Percentiles rank a stretch among this genome's conserved stretches.
Evolutionary conservation across 2,329 filamentous ascomycete species (phyloP).

Genomic region (Aspergillus calidoustus): DNA sequence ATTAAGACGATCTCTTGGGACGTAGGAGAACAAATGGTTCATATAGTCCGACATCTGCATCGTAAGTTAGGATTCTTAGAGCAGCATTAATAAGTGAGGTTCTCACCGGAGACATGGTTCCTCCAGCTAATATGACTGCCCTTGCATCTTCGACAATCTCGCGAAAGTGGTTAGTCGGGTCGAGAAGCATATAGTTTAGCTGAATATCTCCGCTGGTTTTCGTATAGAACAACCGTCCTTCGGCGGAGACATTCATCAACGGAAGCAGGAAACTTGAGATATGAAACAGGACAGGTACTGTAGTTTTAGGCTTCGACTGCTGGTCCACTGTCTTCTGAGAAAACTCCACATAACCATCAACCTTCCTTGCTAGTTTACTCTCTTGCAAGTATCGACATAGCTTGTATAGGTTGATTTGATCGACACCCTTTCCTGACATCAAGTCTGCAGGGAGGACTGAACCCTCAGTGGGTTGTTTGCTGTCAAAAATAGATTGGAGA

Average conservation of each 20-base stretch:
- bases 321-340: slow-evolving; percentile 56
- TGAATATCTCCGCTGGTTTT: slow-evolving; percentile 56
- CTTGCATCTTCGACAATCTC: slow-evolving; percentile 83
- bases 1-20: slow-evolving; percentile 66
- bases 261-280: slow-evolving; percentile 74
- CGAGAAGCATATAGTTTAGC: slow-evolving; percentile 85
- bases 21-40: slow-evolving; percentile 79
- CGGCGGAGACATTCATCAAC: slow-evolving; percentile 80
- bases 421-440: slow-evolving; percentile 81
- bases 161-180: slow-evolving; percentile 88
- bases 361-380: slow-evolving; percentile 91
- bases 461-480: slow-evolving; percentile 60
- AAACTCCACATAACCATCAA: slow-evolving; percentile 81
- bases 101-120: slow-evolving; percentile 87
- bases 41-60: slow-evolving; percentile 80
- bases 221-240: slow-evolving; percentile 65
- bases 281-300: slow-evolving; percentile 63
- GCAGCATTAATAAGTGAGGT: neutral
- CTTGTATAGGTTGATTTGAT: slow-evolving; percentile 94
- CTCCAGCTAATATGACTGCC: slow-evolving; percentile 87
- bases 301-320: slow-evolving; percentile 31
- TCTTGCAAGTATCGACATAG: slow-evolving; percentile 85
- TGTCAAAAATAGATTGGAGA: slow-evolving; percentile 58
- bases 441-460: slow-evolving; percentile 73
- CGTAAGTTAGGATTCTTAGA: slow-evolving; percentile 17